Evolutionary conservation across 768 basidiomycete species (phyloP), one percentile per base, ranked within the genome.

Genomic region (Rhizopogon roseolus): DNA sequence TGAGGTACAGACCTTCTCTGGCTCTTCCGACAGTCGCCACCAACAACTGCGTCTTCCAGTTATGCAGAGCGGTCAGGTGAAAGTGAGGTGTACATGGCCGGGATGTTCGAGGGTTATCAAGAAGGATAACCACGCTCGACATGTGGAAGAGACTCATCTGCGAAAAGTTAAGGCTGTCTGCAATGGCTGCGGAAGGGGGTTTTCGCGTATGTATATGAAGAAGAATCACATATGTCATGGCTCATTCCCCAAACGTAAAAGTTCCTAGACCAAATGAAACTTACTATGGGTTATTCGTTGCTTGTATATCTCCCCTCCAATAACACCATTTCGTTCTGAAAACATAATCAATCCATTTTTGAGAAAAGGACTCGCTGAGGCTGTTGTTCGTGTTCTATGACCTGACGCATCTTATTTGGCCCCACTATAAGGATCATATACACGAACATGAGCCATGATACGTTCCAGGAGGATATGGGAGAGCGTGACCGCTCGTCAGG

Each of bases 291-390:
- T 64, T 2, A 58, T 72, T 32, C 64, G 13, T 36, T 5, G 34
- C 34, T 36, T 36, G 34, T 11, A 36, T 36, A 11, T 36, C 13
- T 4, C 9, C 34, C 10, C 13, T 13, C 11, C 9, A 10, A 36
- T 13, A 1, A 5, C 0, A 80, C 81, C 2, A 63, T 65, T 51
- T 45, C 22, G 22, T n/a, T n/a, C n/a, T 72, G 82, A 83, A 11
- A 59, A 29, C 6, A 29, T 29, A 8, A 8, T 29, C 29, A 5
- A 29, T 6, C 22, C 22, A 29, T 6, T 29, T 6, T 8, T 29
- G 29, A 29, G 29, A 29, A 29, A 5, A 29, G 29, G 29, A 29
- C 29, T 29, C 8, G 29, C 29, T 29, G 29, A 29, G 6, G 2
- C 29, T 6, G 6, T 5, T 29, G 6, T 8, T 29, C 8, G 29